phyloP scores from a whole-genome alignment of 805 yeast genomes.

The Brettanomyces custersianus region DNA sequence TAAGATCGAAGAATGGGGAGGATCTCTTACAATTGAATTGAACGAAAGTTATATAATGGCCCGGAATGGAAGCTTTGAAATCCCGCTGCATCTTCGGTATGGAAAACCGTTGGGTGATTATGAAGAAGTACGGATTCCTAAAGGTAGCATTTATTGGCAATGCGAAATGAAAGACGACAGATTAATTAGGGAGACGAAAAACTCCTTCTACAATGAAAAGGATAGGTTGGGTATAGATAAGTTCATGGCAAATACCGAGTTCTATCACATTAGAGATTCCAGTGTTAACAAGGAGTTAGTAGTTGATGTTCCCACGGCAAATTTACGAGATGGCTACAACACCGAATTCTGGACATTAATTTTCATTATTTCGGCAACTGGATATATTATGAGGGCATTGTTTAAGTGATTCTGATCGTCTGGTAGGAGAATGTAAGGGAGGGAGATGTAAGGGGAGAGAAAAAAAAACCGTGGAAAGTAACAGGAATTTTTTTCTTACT shows the following conservation, averaged over 20 bases:
- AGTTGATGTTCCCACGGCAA: constrained; percentile 11
- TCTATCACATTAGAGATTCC: constrained; percentile 11
- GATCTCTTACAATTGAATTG: constrained; percentile 12
- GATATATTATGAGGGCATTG: constrained; percentile 6
- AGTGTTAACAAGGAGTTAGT: neutral
- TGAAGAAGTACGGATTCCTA: constrained; percentile 9
- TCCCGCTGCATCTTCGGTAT: constrained; percentile 26
- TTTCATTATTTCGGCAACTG: constrained; percentile 4
- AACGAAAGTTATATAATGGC: constrained; percentile 8
- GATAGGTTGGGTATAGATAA: constrained; percentile 13
- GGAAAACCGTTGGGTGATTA: constrained; percentile 15
- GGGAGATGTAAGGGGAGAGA: too few species aligned
- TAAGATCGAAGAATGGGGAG: constrained; percentile 18
- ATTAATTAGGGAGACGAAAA: constrained; percentile 5
- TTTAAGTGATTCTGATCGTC: too few species aligned
- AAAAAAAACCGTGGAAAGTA: too few species aligned
- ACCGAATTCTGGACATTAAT: constrained; percentile 12
- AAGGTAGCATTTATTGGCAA: constrained; percentile 20
- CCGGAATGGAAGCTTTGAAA: constrained; percentile 12
- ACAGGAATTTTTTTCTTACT: too few species aligned
- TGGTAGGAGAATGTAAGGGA: too few species aligned
- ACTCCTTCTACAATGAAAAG: constrained; percentile 17
- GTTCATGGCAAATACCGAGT: constrained; percentile 4
- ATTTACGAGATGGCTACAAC: constrained; percentile 5
- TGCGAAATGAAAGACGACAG: constrained; percentile 11